Base-by-base conservation (phyloP, 768 basidiomycete genomes). In the Panellus pusillus region DNA sequence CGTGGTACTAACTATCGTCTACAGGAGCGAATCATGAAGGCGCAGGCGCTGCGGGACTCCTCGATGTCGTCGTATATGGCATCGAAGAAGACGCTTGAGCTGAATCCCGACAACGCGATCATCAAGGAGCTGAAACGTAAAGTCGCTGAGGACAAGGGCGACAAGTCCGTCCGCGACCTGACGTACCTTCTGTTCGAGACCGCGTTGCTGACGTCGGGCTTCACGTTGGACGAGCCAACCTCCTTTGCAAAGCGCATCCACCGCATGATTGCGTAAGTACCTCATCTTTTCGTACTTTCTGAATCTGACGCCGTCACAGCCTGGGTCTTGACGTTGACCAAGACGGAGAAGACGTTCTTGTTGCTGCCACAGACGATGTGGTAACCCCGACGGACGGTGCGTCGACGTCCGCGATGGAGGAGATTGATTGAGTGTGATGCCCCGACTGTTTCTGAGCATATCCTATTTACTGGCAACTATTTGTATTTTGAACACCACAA, bases 11-110 rank as follows among this genome's bases (percentile, higher is more conserved):
- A n/a, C n/a, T n/a, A n/a, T n/a, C n/a, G n/a, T n/a, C n/a, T n/a
- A n/a, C n/a, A n/a, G 96, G 91, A 95, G 73, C 88, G 95, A 73
- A 97, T 98, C 79, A 98, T 98, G 96, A 96, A 96, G 77, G 94
- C 96, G 12, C 95, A 98, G 75, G 95, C 95, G 27, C 84, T 96
- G 52, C 91, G 93, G 59, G 93, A 96, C 71, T 91, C 92, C 15
- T 93, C 90, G 56, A 96, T 96, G 95, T 97, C 94, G 20, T 96
- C 93, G 20, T 98, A 98, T 82, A 98, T 98, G 96, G 91, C 93
- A 24, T 91, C 88, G 56, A 95, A 95, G 82, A 97, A 97, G 87
- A 97, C 95, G 9, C 83, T 98, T 57, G 96, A 98, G 77, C 83
- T 98, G 61, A 97, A 98, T 83, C 89, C 93, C 31, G 73, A 69